Evolutionary conservation across 2,329 filamentous ascomycete genomes (phyloP), one percentile per base, ranked within the genome.

Genomic region (Epichloe sylvatica): DNA sequence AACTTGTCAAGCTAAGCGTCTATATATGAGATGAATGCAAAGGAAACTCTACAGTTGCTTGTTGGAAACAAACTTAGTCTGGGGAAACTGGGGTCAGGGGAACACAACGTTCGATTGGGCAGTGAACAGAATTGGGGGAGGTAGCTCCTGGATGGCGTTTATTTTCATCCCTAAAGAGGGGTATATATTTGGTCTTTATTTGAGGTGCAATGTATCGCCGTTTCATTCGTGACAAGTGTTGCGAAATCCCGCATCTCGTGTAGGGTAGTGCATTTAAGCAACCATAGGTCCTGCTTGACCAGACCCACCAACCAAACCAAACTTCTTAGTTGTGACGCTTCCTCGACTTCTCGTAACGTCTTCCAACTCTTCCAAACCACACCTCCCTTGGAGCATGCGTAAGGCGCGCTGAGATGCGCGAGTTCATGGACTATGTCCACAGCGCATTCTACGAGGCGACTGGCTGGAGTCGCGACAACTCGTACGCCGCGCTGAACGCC

Each of bases 371-470:
- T 7, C 11, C 36, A 23, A 38, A 13, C 2, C 40, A 7, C 19
- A 5, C n/a, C 34, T 19, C 25, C 30, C 38, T 21, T 53, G 50
- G 56, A 58, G 60, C 55, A 65, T 64, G 62, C 55, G 47, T 54
- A 62, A 50, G 43, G 50, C 47, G 51, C 53, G 56, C 54, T 62
- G 61, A 70, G 49, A 96, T 96, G 90, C 82, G 92, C 71, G 84
- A 90, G 70, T 96, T 95, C 73, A 94, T 96, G 87, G 89, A 94
- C 70, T 91, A 94, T 73, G 84, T 96, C 72, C 88, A 94, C 70
- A 78, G 84, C 70, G 86, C 87, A 61, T 96, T 95, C 70, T 86
- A 88, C 66, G 77, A 85, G 64, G 83, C 85, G 50, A 90, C 89
- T 43, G 78, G 84, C 65, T 96, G 90, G 90, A 86, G 90, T 64